phyloP scores from a whole-genome alignment of 176 grass and related monocot species.

The Aegilops speltoides region DNA sequence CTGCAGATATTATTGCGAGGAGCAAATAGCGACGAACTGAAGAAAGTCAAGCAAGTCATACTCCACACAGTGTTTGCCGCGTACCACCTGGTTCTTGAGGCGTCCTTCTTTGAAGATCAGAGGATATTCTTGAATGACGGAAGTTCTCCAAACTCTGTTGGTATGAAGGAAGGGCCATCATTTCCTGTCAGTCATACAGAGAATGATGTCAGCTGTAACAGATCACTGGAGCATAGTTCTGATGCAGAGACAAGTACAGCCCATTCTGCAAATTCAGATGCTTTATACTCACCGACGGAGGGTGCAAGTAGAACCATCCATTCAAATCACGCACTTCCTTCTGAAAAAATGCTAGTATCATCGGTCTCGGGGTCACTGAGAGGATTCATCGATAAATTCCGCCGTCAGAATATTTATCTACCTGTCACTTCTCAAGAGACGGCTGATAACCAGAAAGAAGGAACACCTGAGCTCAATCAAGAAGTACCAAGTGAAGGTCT shows the following conservation, averaged over 20 bases:
- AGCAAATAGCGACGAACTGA: constrained; percentile 68
- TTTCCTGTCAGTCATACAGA: background rate
- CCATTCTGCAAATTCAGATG: background rate
- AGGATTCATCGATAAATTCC: constrained; percentile 34
- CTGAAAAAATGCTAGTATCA: constrained; percentile 2
- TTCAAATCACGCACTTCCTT: constrained; percentile 10
- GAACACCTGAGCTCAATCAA: constrained; percentile 26
- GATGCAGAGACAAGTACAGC: background rate
- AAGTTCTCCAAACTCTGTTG: constrained; percentile 23
- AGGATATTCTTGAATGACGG: constrained; percentile 57
- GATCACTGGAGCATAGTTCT: background rate
- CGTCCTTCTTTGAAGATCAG: constrained; percentile 94
- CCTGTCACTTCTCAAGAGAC: constrained; percentile 50
- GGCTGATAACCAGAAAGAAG: constrained; percentile 39
- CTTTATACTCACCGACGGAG: background rate
- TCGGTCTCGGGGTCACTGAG: constrained; percentile 33
- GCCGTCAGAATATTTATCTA: constrained; percentile 44
- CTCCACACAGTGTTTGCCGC: constrained; percentile 95
- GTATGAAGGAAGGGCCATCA: background rate
- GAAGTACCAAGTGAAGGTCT: background rate
- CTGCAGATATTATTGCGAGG: constrained; percentile 84
- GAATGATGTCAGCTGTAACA: constrained; percentile 24
- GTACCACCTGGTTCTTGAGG: constrained; percentile 84
- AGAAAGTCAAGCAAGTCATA: constrained; percentile 83
- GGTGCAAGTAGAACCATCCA: background rate